A percentile compares a stretch with the other conserved stretches of the same genome.
These are phyloP conservation scores for Penicillium goetzii DNA, from an alignment of 495 filamentous ascomycete species.

Conservation along the genomic window DNA sequence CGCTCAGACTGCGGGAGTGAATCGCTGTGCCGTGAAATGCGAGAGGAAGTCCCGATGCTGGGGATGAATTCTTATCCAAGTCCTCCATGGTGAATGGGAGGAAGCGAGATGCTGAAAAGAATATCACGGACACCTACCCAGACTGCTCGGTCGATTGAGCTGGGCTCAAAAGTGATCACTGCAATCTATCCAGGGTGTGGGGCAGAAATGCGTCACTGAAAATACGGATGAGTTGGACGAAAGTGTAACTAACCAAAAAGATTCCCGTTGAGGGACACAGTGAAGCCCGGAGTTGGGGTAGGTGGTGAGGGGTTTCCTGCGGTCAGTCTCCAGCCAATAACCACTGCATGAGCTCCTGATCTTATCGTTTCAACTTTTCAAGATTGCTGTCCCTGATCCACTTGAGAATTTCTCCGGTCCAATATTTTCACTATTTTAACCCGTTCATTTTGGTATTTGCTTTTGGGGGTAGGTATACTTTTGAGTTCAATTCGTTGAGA, in stretches of 20 bases:
- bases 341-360: not conserved
- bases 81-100: slow-evolving; percentile 15
- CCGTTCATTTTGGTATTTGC: too few species aligned
- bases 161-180: too few species aligned
- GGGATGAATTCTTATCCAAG: slow-evolving; percentile 20
- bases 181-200: too few species aligned
- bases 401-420: not conserved
- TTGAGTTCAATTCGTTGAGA: not conserved
- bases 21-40: slow-evolving; percentile 58
- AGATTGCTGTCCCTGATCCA: not conserved
- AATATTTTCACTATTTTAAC: too few species aligned
- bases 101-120: not conserved
- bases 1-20: slow-evolving; percentile 45
- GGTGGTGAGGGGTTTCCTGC: not conserved
- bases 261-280: not conserved
- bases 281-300: not conserved
- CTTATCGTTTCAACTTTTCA: not conserved
- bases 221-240: not conserved
- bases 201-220: not conserved
- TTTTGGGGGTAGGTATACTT: not conserved
- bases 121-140: not conserved
- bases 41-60: slow-evolving; percentile 29
- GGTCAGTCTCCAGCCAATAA: not conserved
- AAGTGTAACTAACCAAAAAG: not conserved
- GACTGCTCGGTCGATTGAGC: not conserved